phyloP scores from a whole-genome alignment of 2,329 filamentous ascomycete genomes.

The Exophiala viscosa region DNA sequence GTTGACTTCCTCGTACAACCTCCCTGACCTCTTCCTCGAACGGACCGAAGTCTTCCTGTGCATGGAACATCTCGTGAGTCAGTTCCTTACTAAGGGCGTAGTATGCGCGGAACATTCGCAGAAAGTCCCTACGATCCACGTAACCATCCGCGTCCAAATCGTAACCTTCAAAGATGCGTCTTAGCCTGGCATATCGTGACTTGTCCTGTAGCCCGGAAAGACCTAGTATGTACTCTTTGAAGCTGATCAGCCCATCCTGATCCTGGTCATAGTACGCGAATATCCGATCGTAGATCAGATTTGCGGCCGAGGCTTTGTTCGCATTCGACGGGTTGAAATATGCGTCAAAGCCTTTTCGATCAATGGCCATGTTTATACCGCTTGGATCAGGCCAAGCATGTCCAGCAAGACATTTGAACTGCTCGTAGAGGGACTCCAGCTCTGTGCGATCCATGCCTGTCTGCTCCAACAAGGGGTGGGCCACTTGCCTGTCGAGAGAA shows the following conservation, averaged over 20 bases:
- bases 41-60: slow-evolving; percentile 72
- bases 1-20: slow-evolving; percentile 69
- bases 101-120: slow-evolving; percentile 88
- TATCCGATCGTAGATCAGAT: slow-evolving; percentile 91
- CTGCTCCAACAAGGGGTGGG: slow-evolving; percentile 65
- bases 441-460: slow-evolving; percentile 81
- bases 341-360: slow-evolving; percentile 86
- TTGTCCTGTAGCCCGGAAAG: slow-evolving; percentile 63
- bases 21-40: slow-evolving; percentile 72
- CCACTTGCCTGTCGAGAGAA: slow-evolving; percentile 63
- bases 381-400: slow-evolving; percentile 81
- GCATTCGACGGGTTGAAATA: slow-evolving; percentile 83
- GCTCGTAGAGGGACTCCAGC: slow-evolving; percentile 91
- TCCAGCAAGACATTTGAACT: slow-evolving; percentile 91
- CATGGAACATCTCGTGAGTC: slow-evolving; percentile 76
- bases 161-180: slow-evolving; percentile 79
- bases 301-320: slow-evolving; percentile 72
- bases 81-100: slow-evolving; percentile 88
- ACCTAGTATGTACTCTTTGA: slow-evolving; percentile 84
- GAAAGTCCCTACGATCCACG: slow-evolving; percentile 78
- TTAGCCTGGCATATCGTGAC: slow-evolving; percentile 60
- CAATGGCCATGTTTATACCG: slow-evolving; percentile 75
- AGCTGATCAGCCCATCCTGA: slow-evolving; percentile 81
- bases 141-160: slow-evolving; percentile 86
- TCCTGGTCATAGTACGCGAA: slow-evolving; percentile 96